Conservation (phyloP, 2,329 filamentous ascomycete genomes). For the Cladosporium sphaerospermum region DNA sequence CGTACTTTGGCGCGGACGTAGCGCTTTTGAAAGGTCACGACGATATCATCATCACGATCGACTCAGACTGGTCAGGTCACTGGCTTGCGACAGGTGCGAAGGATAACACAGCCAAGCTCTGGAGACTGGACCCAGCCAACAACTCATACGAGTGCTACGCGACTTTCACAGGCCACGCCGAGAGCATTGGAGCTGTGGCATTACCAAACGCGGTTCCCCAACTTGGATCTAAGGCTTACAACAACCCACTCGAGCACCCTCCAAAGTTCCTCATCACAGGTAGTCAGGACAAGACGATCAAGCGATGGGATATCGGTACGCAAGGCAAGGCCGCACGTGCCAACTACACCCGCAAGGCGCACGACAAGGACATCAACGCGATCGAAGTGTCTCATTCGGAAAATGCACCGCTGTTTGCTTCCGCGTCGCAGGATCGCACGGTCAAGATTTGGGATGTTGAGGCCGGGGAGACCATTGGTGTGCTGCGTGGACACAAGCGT, state of each 20-base stretch:
- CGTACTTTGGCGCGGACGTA: constrained; percentile 84
- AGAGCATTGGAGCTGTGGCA: constrained; percentile 85
- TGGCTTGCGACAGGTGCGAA: constrained; percentile 96
- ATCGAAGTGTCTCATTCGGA: constrained; percentile 65
- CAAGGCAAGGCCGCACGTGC: constrained; percentile 53
- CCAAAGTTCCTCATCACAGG: constrained; percentile 83
- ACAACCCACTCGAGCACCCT: constrained; percentile 69
- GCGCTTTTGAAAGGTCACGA: constrained; percentile 82
- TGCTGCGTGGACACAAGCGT: constrained; percentile 84
- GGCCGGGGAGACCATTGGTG: constrained; percentile 83
- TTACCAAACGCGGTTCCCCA: constrained; percentile 66
- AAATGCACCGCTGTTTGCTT: constrained; percentile 75
- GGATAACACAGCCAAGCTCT: constrained; percentile 88
- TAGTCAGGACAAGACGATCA: constrained; percentile 91
- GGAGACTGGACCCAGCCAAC: constrained; percentile 73
- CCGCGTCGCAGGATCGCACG: constrained; percentile 91
- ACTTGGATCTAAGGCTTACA: constrained; percentile 62
- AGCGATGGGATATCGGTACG: constrained; percentile 73
- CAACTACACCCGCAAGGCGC: constrained; percentile 84
- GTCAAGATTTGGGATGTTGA: constrained; percentile 95
- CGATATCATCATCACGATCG: constrained; percentile 91
- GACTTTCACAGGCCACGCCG: constrained; percentile 83
- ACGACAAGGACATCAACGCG: constrained; percentile 98
- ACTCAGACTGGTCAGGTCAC: constrained; percentile 92
- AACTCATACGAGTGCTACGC: constrained; percentile 74